Evolutionary conservation across 306 rosid species (phyloP).

Genomic region (Macrotyloma uniflorum): DNA sequence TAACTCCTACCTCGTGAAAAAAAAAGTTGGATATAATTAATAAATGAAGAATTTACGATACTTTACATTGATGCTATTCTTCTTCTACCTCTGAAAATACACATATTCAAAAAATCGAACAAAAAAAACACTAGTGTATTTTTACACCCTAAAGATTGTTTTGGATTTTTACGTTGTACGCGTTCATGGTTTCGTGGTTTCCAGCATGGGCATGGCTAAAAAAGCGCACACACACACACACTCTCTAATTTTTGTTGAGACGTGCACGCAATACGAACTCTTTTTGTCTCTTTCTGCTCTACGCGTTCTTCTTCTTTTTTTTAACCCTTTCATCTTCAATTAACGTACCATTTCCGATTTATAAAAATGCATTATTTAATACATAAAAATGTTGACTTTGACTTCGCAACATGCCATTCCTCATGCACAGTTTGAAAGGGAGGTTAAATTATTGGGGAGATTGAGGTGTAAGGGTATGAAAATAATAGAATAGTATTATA

Average conservation of each 20-base stretch:
- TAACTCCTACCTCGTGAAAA: neutral
- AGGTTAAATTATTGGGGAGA: neutral
- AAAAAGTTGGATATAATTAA: neutral
- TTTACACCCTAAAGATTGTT: too few species aligned
- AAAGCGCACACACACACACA: neutral
- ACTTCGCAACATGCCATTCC: conserved; percentile 45
- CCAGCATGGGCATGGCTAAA: conserved; percentile 19
- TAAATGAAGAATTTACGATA: neutral
- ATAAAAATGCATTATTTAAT: too few species aligned
- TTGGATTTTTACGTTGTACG: neutral
- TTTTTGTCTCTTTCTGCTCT: conserved; percentile 50
- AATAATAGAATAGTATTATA: neutral
- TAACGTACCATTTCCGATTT: neutral
- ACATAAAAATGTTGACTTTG: conserved; percentile 58
- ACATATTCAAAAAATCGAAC: too few species aligned
- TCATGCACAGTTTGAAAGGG: neutral
- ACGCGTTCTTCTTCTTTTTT: conserved; percentile 56
- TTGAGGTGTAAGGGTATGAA: conserved; percentile 3
- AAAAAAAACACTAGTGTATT: too few species aligned
- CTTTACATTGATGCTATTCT: neutral
- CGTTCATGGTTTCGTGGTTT: neutral
- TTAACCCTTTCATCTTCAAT: conserved; percentile 22
- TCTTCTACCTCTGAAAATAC: too few species aligned
- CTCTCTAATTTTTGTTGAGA: conserved; percentile 32
- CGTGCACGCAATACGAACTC: conserved; percentile 71